Conservation (phyloP, 257 asterid species). For the Nicotiana paniculata region DNA sequence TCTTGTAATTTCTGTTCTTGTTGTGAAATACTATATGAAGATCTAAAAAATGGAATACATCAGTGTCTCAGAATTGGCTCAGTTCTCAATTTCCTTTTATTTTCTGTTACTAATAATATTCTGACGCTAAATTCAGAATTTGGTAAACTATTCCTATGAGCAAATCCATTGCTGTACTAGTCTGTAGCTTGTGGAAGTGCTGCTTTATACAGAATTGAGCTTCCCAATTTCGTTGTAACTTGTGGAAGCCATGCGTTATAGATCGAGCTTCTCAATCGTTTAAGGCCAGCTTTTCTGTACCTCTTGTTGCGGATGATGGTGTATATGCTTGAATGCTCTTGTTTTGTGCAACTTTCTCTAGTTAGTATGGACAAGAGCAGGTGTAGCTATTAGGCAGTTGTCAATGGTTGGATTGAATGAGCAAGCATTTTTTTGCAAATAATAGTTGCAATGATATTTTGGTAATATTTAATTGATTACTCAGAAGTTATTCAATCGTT, state of each 20-base stretch:
- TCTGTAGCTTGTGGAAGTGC: background rate
- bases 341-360: background rate
- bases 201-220: background rate
- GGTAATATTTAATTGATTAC: background rate
- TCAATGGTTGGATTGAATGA: background rate
- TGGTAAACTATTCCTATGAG: background rate
- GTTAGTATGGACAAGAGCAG: background rate
- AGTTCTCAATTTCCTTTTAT: background rate
- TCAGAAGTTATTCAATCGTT: background rate
- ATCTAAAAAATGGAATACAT: slow-evolving; percentile 19
- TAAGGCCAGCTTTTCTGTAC: background rate
- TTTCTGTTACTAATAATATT: background rate
- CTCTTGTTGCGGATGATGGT: background rate
- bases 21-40: slow-evolving; percentile 18
- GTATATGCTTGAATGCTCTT: background rate
- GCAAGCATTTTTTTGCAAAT: background rate
- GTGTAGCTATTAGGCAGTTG: background rate
- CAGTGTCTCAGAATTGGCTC: slow-evolving; percentile 12
- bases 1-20: slow-evolving; percentile 14
- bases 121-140: background rate
- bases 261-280: background rate
- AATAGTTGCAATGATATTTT: background rate
- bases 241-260: background rate
- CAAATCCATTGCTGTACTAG: background rate
- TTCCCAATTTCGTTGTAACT: background rate